phyloP scores from a whole-genome alignment of 768 basidiomycete genomes.

The Boletus vermiculosoides region DNA sequence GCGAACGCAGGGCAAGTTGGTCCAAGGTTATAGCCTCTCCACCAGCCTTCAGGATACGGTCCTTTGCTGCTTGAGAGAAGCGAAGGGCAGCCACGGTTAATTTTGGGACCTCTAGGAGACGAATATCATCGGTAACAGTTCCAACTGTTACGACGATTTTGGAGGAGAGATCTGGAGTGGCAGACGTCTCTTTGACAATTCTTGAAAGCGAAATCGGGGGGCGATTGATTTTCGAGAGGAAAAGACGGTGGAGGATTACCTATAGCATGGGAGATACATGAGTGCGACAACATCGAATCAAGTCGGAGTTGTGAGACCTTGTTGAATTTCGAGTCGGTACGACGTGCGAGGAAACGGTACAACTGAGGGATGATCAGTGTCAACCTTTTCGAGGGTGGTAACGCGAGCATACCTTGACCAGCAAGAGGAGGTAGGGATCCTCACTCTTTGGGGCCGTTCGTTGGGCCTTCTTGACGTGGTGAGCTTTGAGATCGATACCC shows the following conservation, averaged over 20 bases:
- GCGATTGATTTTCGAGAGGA: conserved; percentile 96
- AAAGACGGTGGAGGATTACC: conserved; percentile 94
- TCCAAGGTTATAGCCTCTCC: conserved; percentile 95
- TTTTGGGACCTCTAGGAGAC: conserved; percentile 83
- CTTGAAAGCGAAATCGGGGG: conserved; percentile 94
- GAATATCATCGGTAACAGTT: conserved; percentile 94
- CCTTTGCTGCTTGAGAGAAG: conserved; percentile 90
- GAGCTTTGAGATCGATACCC: conserved; percentile 95
- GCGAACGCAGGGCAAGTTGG: conserved; percentile 92
- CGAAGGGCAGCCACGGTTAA: conserved; percentile 91
- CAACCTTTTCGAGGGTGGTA: conserved; percentile 1
- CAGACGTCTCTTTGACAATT: conserved; percentile 79
- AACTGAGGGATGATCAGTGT: conserved; percentile 51
- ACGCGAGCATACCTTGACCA: conserved; percentile 78
- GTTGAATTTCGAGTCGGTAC: conserved; percentile 96
- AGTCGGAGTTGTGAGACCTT: conserved; percentile 50
- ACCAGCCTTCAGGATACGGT: conserved; percentile 92
- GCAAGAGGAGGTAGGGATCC: conserved; percentile 97
- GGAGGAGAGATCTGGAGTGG: conserved; percentile 60
- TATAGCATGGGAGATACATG: conserved; percentile 32
- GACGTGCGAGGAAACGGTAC: conserved; percentile 97
- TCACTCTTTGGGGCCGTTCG: conserved; percentile 96
- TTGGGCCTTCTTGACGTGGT: conserved; percentile 98
- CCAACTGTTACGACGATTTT: conserved; percentile 90
- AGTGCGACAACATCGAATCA: conserved; percentile 10